Percentiles rank a stretch among this genome's conserved stretches.
Conservation (phyloP, 2,329 filamentous ascomycete genomes). For the Ascochyta viciae-villosae region DNA sequence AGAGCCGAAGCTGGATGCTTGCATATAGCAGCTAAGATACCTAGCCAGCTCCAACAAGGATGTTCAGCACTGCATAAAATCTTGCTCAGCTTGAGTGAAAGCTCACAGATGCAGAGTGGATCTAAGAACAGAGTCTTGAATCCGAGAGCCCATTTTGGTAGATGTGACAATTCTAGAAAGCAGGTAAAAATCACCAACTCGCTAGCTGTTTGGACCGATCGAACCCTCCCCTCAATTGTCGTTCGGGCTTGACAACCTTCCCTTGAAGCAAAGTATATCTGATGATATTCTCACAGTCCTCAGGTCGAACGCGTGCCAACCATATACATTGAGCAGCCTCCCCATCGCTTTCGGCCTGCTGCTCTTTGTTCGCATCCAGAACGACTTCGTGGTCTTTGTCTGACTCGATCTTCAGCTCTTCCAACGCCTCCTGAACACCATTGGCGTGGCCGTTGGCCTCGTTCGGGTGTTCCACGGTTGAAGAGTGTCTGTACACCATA, state of each 20-base stretch:
- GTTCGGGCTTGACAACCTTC: slow-evolving; percentile 89
- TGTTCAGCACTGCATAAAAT: too few relatives aligned
- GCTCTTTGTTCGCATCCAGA: slow-evolving; percentile 42
- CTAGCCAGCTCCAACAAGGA: too few relatives aligned
- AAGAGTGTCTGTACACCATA: slow-evolving; percentile 78
- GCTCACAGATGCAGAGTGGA: not conserved
- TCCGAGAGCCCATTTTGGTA: not conserved
- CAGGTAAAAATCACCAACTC: slow-evolving; percentile 73
- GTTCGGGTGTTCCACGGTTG: slow-evolving; percentile 28
- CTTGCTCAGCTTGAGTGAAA: not conserved
- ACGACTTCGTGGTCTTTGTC: slow-evolving; percentile 47
- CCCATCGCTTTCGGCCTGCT: slow-evolving; percentile 46
- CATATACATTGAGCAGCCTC: slow-evolving; percentile 87
- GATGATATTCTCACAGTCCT: slow-evolving; percentile 93
- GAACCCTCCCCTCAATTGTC: slow-evolving; percentile 88
- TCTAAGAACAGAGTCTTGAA: not conserved
- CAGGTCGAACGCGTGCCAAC: slow-evolving; percentile 82
- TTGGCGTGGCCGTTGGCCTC: slow-evolving; percentile 30
- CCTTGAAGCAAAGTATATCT: slow-evolving; percentile 89
- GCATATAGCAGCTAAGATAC: too few relatives aligned
- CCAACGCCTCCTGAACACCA: slow-evolving; percentile 44
- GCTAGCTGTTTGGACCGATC: slow-evolving; percentile 79
- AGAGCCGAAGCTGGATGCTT: too few relatives aligned
- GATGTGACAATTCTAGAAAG: not conserved
- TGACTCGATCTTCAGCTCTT: slow-evolving; percentile 48